Evolutionary conservation across 225 moss, liverwort and hornwort genomes (phyloP).

Genomic region (Lunularia cruciata): DNA sequence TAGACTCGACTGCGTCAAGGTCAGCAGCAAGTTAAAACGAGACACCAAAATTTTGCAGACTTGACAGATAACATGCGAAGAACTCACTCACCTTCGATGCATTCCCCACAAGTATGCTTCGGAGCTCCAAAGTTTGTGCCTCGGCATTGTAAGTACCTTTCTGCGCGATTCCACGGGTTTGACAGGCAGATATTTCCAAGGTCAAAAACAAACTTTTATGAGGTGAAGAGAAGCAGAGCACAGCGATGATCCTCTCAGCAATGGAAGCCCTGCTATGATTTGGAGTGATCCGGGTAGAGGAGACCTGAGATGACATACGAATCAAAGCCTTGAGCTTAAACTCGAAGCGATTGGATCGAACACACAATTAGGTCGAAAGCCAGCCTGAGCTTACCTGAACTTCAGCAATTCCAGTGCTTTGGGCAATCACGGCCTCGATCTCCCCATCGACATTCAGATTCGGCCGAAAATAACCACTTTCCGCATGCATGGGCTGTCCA

Average conservation of each 20-base stretch:
- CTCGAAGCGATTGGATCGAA: background rate
- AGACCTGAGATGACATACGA: too few species aligned
- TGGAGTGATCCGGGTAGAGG: too few species aligned
- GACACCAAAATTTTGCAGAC: too few species aligned
- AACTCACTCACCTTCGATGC: constrained; percentile 77
- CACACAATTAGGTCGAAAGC: background rate
- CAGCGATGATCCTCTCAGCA: too few species aligned
- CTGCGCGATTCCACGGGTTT: constrained; percentile 43
- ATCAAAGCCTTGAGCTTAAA: too few species aligned
- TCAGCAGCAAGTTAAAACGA: too few species aligned
- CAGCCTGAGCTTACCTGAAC: constrained; percentile 56
- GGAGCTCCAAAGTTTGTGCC: constrained; percentile 64
- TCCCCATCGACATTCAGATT: constrained; percentile 81
- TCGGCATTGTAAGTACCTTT: constrained; percentile 77
- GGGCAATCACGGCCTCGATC: constrained; percentile 84
- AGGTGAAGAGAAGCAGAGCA: too few species aligned
- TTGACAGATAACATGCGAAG: background rate
- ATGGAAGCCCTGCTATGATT: too few species aligned
- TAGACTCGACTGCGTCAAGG: too few species aligned
- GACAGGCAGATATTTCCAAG: too few species aligned
- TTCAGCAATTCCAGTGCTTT: constrained; percentile 94
- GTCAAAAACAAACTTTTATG: too few species aligned
- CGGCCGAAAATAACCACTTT: constrained; percentile 91
- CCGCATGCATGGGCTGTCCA: constrained; percentile 95
- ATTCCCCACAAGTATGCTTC: constrained; percentile 76